Percentiles rank a stretch among this genome's conserved stretches.
phyloP scores from a whole-genome alignment of 148 eudicot genomes.

The Heliamphora exappendiculata region DNA sequence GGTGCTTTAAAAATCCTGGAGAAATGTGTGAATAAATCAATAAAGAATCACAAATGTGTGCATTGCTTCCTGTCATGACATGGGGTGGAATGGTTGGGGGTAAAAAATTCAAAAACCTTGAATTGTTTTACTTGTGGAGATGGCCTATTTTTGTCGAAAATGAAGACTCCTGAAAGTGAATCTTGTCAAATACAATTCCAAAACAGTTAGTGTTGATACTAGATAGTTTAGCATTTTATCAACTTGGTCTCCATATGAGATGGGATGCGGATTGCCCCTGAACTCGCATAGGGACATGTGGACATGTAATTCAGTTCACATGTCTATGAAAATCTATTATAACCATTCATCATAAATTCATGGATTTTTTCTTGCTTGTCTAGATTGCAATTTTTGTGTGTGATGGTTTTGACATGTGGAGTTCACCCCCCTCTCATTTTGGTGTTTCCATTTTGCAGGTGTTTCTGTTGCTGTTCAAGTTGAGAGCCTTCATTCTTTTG shows the following conservation, averaged over 20 bases:
- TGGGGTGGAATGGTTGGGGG: neutral
- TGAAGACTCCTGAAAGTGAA: neutral
- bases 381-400: neutral
- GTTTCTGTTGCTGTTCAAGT: conserved; percentile 56
- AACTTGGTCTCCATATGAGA: neutral
- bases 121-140: neutral
- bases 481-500: conserved; percentile 62
- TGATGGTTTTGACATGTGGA: neutral
- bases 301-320: neutral
- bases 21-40: neutral
- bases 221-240: neutral
- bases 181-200: neutral
- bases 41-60: neutral
- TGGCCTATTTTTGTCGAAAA: neutral
- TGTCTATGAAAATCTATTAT: neutral
- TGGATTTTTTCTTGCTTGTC: neutral
- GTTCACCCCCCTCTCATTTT: neutral
- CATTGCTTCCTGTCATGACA: neutral
- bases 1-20: conserved; percentile 1
- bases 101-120: neutral
- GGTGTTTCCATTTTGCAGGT: conserved; percentile 30
- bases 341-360: neutral
- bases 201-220: neutral
- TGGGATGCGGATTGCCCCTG: neutral
- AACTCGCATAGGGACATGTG: neutral